Conservation (phyloP, 768 basidiomycete species). For the Favolaschia claudopus region DNA sequence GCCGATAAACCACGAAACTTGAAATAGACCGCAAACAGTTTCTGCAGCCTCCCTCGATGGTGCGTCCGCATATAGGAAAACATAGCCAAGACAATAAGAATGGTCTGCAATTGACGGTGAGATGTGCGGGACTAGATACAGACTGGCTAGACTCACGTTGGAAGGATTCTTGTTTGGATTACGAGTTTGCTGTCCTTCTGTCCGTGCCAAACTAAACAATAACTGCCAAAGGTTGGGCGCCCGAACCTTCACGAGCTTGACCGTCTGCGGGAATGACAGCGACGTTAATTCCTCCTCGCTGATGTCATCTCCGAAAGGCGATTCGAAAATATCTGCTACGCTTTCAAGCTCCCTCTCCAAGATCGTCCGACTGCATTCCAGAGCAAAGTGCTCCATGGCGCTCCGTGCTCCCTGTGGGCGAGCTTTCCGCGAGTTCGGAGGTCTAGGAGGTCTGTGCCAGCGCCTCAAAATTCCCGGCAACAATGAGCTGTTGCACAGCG, state of each 20-base stretch:
- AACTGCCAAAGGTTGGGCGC: background rate
- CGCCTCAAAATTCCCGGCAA: background rate
- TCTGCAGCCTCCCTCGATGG: slow-evolving; percentile 20
- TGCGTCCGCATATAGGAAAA: slow-evolving; percentile 4
- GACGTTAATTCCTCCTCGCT: background rate
- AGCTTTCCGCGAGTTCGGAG: background rate
- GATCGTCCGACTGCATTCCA: background rate
- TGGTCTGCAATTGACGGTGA: background rate
- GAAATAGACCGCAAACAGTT: slow-evolving; percentile 36
- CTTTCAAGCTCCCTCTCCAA: background rate
- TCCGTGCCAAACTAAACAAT: background rate
- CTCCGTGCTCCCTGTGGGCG: background rate
- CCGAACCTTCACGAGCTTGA: background rate
- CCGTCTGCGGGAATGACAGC: background rate
- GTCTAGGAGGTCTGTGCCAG: slow-evolving; percentile 1
- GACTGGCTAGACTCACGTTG: too few relatives aligned
- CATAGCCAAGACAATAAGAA: background rate
- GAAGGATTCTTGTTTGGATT: slow-evolving; percentile 2
- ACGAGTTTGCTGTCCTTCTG: background rate
- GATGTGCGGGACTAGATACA: too few relatives aligned
- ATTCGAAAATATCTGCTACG: background rate
- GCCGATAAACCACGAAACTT: slow-evolving; percentile 32
- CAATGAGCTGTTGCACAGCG: background rate
- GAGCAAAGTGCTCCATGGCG: background rate
- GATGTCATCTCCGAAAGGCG: background rate